Conservation (phyloP, 1,139 yeast species). For the Magnusiomyces ingens region DNA sequence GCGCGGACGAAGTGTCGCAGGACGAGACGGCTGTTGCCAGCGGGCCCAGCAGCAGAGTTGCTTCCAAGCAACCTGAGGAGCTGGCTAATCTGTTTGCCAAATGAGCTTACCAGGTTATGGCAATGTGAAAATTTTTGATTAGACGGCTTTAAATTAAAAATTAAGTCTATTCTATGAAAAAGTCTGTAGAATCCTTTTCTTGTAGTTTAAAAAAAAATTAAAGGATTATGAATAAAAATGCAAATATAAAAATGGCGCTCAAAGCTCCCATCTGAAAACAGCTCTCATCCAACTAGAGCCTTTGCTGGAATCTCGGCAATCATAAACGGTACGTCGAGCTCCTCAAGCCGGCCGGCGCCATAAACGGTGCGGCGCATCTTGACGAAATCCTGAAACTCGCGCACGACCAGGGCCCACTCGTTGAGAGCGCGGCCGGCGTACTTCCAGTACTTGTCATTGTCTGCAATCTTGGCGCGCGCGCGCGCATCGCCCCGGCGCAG, state of each 20-base stretch:
- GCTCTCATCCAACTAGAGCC: conserved; percentile 6
- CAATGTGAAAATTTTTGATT: neutral
- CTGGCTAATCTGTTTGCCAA: too few relatives aligned
- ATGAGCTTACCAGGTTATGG: neutral
- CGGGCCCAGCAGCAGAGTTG: too few relatives aligned
- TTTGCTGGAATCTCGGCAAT: conserved; percentile 36
- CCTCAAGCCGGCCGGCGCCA: conserved; percentile 29
- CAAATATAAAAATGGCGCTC: neutral
- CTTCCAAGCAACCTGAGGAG: too few relatives aligned
- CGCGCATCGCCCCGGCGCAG: neutral
- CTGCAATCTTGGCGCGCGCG: conserved; percentile 7
- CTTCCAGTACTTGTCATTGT: conserved; percentile 31
- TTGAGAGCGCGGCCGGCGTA: conserved; percentile 57
- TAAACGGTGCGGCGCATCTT: conserved; percentile 26
- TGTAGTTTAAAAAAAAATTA: too few relatives aligned
- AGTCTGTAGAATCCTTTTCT: too few relatives aligned
- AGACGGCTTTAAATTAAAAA: conserved; percentile 1
- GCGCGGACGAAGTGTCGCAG: too few relatives aligned
- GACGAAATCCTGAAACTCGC: conserved; percentile 54
- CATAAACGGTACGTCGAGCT: conserved; percentile 38
- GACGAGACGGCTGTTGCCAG: too few relatives aligned
- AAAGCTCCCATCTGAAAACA: neutral
- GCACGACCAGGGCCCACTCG: conserved; percentile 54
- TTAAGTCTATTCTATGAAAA: neutral
- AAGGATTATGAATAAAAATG: neutral